Base-by-base conservation (phyloP, 345 rosid genomes). In the Cardiospermum halicacabum region DNA sequence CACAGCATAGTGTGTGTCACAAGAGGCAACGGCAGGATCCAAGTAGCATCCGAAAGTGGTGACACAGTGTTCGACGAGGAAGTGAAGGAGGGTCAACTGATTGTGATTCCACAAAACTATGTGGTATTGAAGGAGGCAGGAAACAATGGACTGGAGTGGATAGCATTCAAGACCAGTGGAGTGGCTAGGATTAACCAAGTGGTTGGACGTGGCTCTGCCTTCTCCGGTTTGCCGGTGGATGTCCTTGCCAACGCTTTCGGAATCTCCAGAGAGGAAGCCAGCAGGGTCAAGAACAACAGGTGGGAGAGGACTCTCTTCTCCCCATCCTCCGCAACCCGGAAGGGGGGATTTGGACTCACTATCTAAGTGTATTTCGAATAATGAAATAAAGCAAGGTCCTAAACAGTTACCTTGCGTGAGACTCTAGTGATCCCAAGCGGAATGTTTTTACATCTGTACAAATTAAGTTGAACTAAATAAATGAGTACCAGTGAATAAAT, bases 161-260 rank as follows among this genome's bases (percentile, higher is more conserved):
- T 81, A 10, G 34, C 75, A 45, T 73, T 78, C 77, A 68, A 72
- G 73, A 81, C 81, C 5, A 67, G 71, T 25, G 79, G 64, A 47
- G 6, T 22, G 1, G 75, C 85, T 0, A 24, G 7, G 56, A 64
- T 34, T 0, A 34, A 10, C 37, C 37, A 34, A 10, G 7, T 34
- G 37, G 37, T 77, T 0, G 82, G 83, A 18, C 48, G 72, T 24
- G 34, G 58, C 3, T 81, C 82, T 0, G 67, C 54, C 21, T 7
- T 81, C 8, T 48, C 75, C 31, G 60, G 53, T 9, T 12, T 78
- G 60, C 83, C 82, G 0, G 69, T 49, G 55, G 79, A 73, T 1
- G 85, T 81, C 0, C 16, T 78, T 6, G 31, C 56, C 11, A 81
- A 81, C 43, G 64, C 83, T 0, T 78, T 9, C 69, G 53, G 59